Evolutionary conservation across 2,329 filamentous ascomycete genomes (phyloP).

Genomic region (Stenocarpella maydis): DNA sequence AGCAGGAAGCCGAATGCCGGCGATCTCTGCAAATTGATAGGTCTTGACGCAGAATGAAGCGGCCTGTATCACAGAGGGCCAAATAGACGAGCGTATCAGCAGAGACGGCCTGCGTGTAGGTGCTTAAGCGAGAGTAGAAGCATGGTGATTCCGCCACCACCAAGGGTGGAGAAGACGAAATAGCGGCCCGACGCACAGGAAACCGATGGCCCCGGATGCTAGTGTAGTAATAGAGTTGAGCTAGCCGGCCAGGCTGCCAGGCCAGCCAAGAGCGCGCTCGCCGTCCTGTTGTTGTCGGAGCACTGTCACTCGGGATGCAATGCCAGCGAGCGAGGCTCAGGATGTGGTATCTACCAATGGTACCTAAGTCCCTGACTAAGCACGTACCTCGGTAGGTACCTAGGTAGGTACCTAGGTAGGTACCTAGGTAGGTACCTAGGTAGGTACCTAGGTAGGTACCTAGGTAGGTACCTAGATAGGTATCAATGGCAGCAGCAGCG

Average conservation of each 20-base stretch:
- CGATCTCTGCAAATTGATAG: conserved; percentile 34
- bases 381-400: neutral
- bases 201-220: neutral
- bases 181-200: neutral
- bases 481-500: neutral
- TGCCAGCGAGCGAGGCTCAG: neutral
- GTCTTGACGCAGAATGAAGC: conserved; percentile 32
- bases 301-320: neutral
- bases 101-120: conserved; percentile 31
- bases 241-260: neutral
- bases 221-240: no score
- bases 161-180: conserved; percentile 14
- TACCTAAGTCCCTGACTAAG: no score
- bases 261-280: no score
- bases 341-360: neutral
- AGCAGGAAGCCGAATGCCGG: conserved; percentile 29
- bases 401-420: neutral
- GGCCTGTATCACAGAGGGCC: conserved; percentile 33
- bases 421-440: conserved; percentile 1
- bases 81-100: conserved; percentile 37
- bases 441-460: neutral
- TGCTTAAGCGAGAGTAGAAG: conserved; percentile 37
- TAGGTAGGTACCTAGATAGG: neutral
- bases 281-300: neutral
- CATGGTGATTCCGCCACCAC: conserved; percentile 29